Conservation (phyloP, 352 stramenopile genomes). For the Globisporangium cystogenes region DNA sequence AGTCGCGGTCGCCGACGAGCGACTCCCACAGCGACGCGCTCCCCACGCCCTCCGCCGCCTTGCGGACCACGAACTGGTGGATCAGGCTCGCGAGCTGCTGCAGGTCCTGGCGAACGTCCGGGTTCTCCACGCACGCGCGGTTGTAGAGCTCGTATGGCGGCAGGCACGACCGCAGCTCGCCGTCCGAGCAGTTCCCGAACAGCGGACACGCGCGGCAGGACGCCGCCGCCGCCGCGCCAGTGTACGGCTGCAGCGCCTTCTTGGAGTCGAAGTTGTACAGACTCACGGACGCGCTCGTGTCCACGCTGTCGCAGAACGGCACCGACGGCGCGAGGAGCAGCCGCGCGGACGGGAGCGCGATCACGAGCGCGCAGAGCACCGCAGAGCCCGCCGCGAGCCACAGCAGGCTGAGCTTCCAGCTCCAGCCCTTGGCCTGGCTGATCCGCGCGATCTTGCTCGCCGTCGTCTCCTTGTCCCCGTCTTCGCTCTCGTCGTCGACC, state of each 20-base stretch:
- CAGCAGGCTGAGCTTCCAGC: slow-evolving; percentile 29
- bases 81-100: slow-evolving; percentile 39
- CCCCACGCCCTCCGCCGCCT: slow-evolving; percentile 29
- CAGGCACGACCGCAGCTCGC: slow-evolving; percentile 37
- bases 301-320: slow-evolving; percentile 54
- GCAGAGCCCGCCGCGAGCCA: slow-evolving; percentile 28
- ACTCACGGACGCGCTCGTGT: slow-evolving; percentile 18
- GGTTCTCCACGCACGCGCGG: slow-evolving; percentile 46
- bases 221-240: slow-evolving; percentile 9
- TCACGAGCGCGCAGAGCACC: slow-evolving; percentile 35
- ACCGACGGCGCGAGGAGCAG: slow-evolving; percentile 25
- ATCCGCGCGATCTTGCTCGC: slow-evolving; percentile 24
- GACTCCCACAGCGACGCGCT: slow-evolving; percentile 25
- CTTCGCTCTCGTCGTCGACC: slow-evolving; percentile 8
- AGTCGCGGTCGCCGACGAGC: slow-evolving; percentile 7
- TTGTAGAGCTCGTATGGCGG: slow-evolving; percentile 40
- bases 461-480: slow-evolving; percentile 16
- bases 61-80: slow-evolving; percentile 34
- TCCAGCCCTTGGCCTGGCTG: slow-evolving; percentile 30
- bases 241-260: slow-evolving; percentile 47
- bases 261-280: slow-evolving; percentile 32
- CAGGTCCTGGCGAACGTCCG: slow-evolving; percentile 42
- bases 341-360: slow-evolving; percentile 30
- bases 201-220: slow-evolving; percentile 50
- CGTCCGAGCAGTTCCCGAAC: slow-evolving; percentile 53